These are phyloP conservation scores for Tolypocladium inflatum DNA, from an alignment of 2,329 filamentous ascomycete genomes.

Conservation along the genomic window DNA sequence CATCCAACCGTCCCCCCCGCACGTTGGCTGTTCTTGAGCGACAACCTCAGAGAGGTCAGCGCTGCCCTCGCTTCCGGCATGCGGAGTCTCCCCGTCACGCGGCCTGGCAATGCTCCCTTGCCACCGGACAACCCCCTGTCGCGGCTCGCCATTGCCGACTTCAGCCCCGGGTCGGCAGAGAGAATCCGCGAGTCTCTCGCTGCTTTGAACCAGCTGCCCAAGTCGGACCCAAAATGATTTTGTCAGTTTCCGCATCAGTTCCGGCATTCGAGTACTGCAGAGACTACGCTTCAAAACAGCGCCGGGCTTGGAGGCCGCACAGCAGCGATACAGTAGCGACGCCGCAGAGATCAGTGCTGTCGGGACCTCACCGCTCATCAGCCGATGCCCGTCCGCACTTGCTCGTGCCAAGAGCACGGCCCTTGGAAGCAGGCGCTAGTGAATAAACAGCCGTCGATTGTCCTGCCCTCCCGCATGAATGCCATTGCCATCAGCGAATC, in stretches of 20 bases:
- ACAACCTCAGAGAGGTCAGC: slow-evolving; percentile 63
- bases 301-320: background rate
- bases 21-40: slow-evolving; percentile 70
- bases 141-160: slow-evolving; percentile 23
- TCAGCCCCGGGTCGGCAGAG: slow-evolving; percentile 15
- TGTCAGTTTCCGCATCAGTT: background rate
- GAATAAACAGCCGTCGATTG: background rate
- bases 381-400: background rate
- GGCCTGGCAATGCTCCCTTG: slow-evolving; percentile 63
- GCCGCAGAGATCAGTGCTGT: background rate
- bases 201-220: background rate
- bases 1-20: slow-evolving; percentile 32
- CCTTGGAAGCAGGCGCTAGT: background rate
- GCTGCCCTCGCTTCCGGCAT: slow-evolving; percentile 55
- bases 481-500: background rate
- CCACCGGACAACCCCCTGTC: slow-evolving; percentile 34
- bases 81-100: slow-evolving; percentile 49
- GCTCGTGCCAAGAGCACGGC: background rate
- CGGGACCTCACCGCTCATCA: background rate
- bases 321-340: background rate
- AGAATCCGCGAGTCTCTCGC: slow-evolving; percentile 4
- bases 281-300: background rate
- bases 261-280: background rate
- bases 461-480: too few relatives aligned
- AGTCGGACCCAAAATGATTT: background rate